Percentiles rank a stretch among this genome's conserved stretches.
Evolutionary conservation across 1,284 basidiomycete species (phyloP).

Genomic region (Leccinum holopus): DNA sequence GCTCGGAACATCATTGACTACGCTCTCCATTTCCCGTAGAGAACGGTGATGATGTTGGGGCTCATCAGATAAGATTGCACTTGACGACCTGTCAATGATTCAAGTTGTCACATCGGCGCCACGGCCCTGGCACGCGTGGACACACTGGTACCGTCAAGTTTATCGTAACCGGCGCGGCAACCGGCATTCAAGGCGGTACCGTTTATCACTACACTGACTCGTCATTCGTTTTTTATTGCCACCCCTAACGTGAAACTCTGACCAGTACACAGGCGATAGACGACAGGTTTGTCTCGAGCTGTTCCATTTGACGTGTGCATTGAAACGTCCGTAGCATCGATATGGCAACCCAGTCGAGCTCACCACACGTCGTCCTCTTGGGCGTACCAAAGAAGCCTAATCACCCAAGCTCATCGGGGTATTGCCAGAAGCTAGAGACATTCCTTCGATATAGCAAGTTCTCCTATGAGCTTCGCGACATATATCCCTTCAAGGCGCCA

Average conservation of each 20-base stretch:
- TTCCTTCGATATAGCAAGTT: conserved; percentile 30
- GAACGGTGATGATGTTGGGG: too few species aligned
- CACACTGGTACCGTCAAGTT: too few species aligned
- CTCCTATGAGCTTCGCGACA: conserved; percentile 32
- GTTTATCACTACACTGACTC: background rate
- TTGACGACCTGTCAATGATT: too few species aligned
- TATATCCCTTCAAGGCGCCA: conserved; percentile 26
- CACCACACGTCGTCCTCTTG: conserved; percentile 28
- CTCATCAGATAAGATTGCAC: too few species aligned
- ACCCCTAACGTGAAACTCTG: background rate
- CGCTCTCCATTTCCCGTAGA: conserved; percentile 62
- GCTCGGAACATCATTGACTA: conserved; percentile 80
- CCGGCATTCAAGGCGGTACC: too few species aligned
- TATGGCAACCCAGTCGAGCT: conserved; percentile 15
- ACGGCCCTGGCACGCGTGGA: too few species aligned
- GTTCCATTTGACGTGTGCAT: background rate
- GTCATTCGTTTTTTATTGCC: too few species aligned
- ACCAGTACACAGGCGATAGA: background rate
- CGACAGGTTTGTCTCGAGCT: background rate
- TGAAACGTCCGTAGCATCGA: background rate
- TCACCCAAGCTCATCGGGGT: conserved; percentile 32
- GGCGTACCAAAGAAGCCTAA: conserved; percentile 29
- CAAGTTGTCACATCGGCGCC: too few species aligned
- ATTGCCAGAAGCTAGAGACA: conserved; percentile 37
- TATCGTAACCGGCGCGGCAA: too few species aligned